These are phyloP conservation scores for Exophiala sideris DNA, from an alignment of 2,329 filamentous ascomycete species.

Conservation along the genomic window DNA sequence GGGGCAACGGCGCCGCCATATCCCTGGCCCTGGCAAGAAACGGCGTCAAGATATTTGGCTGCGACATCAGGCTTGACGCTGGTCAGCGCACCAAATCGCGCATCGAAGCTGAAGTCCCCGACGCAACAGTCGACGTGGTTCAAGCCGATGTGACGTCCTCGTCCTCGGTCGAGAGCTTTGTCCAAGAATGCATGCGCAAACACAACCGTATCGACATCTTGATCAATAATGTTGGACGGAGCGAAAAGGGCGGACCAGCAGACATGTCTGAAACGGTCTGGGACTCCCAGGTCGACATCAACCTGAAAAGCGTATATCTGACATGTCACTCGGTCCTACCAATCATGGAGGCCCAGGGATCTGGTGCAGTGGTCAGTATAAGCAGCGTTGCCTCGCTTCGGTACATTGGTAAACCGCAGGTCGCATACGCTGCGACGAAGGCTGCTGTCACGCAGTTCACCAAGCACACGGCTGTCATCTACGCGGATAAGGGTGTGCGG, in stretches of 20 bases:
- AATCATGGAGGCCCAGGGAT: slow-evolving; percentile 51
- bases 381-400: slow-evolving; percentile 52
- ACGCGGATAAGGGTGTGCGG: slow-evolving; percentile 46
- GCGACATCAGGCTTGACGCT: slow-evolving; percentile 16
- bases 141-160: slow-evolving; percentile 34
- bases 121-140: slow-evolving; percentile 16
- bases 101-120: slow-evolving; percentile 7
- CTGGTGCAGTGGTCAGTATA: slow-evolving; percentile 47
- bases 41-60: slow-evolving; percentile 20
- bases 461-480: slow-evolving; percentile 48
- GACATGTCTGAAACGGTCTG: slow-evolving; percentile 49
- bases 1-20: slow-evolving; percentile 23
- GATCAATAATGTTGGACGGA: slow-evolving; percentile 59
- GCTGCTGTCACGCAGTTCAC: slow-evolving; percentile 48
- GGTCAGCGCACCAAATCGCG: slow-evolving; percentile 12
- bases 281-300: slow-evolving; percentile 54
- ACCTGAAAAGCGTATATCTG: slow-evolving; percentile 56
- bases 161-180: slow-evolving; percentile 50
- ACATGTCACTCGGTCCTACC: slow-evolving; percentile 53
- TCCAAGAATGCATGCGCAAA: slow-evolving; percentile 51
- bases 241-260: slow-evolving; percentile 52
- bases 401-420: slow-evolving; percentile 52
- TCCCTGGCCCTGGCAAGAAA: slow-evolving; percentile 18
- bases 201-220: slow-evolving; percentile 59
- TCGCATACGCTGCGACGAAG: slow-evolving; percentile 50